Conservation (phyloP, 2,329 filamentous ascomycete genomes). For the Colletotrichum lentis region DNA sequence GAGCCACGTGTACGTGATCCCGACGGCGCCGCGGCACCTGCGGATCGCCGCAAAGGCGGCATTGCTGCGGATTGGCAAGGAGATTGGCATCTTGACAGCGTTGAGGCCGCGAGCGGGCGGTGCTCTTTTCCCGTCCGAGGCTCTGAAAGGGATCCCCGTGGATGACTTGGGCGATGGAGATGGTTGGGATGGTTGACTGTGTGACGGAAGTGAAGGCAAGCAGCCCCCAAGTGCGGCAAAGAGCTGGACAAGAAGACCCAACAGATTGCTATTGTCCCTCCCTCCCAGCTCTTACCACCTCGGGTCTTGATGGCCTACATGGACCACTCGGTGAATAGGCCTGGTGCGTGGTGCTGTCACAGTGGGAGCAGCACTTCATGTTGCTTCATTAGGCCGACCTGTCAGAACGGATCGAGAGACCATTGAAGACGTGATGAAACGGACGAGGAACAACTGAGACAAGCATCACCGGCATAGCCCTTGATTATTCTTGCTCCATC, state of each 20-base stretch:
- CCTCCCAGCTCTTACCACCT: too few species aligned
- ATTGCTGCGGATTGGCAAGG: constrained; percentile 48
- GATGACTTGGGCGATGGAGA: constrained; percentile 2
- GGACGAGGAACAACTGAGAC: background rate
- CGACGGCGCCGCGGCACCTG: constrained; percentile 44
- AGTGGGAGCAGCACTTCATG: too few species aligned
- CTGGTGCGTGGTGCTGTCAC: too few species aligned
- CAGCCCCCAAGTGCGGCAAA: background rate
- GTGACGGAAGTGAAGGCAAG: background rate
- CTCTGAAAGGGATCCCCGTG: constrained; percentile 18
- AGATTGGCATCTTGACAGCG: constrained; percentile 51
- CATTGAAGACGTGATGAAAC: too few species aligned
- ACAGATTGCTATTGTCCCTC: too few species aligned
- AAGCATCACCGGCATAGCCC: background rate
- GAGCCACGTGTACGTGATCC: constrained; percentile 44
- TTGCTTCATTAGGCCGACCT: too few species aligned
- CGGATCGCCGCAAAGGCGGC: constrained; percentile 42
- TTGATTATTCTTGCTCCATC: background rate
- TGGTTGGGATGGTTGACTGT: background rate
- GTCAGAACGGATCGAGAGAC: too few species aligned
- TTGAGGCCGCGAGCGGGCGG: constrained; percentile 37
- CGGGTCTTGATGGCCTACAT: too few species aligned
- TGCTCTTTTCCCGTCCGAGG: background rate
- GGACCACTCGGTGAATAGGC: too few species aligned
- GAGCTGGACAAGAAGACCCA: background rate